These are phyloP conservation scores for Thermoascus crustaceus DNA, from an alignment of 2,329 filamentous ascomycete genomes.

Conservation along the genomic window DNA sequence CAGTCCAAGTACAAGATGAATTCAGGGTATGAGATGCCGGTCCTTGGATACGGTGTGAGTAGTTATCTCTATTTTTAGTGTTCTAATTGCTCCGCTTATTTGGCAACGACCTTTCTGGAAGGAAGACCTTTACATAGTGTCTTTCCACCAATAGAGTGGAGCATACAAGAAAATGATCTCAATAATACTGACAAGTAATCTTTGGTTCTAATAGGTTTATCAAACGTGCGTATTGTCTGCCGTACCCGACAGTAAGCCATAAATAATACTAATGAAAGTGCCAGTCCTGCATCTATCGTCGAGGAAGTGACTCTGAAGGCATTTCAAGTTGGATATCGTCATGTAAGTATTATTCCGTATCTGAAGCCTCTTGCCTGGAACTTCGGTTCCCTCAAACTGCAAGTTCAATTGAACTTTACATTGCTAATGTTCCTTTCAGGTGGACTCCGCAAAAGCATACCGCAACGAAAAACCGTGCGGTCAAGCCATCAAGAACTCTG, in stretches of 20 bases:
- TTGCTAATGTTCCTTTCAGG: conserved; percentile 20
- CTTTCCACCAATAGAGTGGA: no score
- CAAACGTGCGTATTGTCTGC: conserved; percentile 26
- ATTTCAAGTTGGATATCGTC: conserved; percentile 48
- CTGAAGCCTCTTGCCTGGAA: no score
- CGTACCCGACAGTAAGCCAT: no score
- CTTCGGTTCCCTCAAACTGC: not conserved
- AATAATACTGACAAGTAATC: not conserved
- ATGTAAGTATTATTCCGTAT: no score
- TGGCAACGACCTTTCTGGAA: no score
- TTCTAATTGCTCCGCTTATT: not conserved
- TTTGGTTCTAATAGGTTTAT: conserved; percentile 24
- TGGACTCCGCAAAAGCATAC: conserved; percentile 53
- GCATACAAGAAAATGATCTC: not conserved
- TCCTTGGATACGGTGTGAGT: conserved; percentile 50
- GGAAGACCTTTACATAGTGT: no score
- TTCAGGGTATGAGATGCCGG: conserved; percentile 54
- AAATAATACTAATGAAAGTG: conserved; percentile 30
- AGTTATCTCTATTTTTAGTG: not conserved
- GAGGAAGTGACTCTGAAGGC: conserved; percentile 51
- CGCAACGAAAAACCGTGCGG: conserved; percentile 50
- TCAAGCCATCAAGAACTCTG: conserved; percentile 44
- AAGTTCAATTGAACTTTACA: not conserved
- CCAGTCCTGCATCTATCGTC: conserved; percentile 44
- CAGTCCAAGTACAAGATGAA: conserved; percentile 43